A percentile compares a stretch with the other conserved stretches of the same genome.
Conservation (phyloP, 2,329 filamentous ascomycete species). For the Arthrinium phaeospermum region DNA sequence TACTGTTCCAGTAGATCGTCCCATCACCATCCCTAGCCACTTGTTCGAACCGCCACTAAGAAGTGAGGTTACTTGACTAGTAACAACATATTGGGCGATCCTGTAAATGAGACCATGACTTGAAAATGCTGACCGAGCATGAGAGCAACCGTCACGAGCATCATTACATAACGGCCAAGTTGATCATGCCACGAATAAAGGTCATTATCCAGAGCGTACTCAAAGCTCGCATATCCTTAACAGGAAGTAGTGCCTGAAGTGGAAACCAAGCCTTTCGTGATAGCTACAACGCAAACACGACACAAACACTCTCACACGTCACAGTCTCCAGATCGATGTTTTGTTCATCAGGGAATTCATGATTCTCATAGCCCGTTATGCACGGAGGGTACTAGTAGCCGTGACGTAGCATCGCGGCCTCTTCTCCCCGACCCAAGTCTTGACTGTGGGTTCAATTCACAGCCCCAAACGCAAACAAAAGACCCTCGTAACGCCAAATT, state of each 20-base stretch:
- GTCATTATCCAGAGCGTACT: neutral
- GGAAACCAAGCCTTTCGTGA: neutral
- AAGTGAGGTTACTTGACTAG: no score
- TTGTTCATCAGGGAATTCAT: constrained; percentile 13
- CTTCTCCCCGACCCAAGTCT: neutral
- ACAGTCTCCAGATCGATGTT: neutral
- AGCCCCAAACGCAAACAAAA: constrained; percentile 18
- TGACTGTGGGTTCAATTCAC: constrained; percentile 13
- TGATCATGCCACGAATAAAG: no score
- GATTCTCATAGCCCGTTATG: constrained; percentile 16
- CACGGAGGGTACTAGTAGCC: constrained; percentile 10
- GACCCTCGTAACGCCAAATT: constrained; percentile 19
- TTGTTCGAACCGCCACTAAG: no score
- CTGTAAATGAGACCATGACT: no score
- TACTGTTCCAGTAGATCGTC: neutral
- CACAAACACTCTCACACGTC: neutral
- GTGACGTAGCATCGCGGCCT: constrained; percentile 16
- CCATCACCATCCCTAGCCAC: neutral
- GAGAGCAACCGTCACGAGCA: neutral
- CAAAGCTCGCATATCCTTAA: neutral
- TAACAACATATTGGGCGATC: no score
- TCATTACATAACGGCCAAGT: neutral
- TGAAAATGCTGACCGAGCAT: neutral
- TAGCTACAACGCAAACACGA: neutral
- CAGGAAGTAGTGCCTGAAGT: neutral